phyloP scores from a whole-genome alignment of 1,284 basidiomycete genomes.

The Trametes polyzona region DNA sequence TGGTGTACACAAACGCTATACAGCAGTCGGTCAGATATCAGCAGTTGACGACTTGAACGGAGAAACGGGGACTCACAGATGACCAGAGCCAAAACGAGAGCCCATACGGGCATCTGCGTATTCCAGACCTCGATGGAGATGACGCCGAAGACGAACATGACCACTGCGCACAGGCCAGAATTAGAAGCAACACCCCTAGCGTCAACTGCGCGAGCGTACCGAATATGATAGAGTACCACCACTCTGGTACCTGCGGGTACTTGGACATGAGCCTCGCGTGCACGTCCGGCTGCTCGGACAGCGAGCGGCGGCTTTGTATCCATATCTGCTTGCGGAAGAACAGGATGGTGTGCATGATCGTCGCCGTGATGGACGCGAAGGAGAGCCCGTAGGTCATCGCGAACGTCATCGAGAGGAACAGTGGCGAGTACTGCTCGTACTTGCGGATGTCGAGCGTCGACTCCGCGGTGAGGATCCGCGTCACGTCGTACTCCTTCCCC shows the following conservation, averaged over 20 bases:
- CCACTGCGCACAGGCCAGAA: constrained; percentile 27
- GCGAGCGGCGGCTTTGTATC: constrained; percentile 47
- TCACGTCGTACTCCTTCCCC: constrained; percentile 57
- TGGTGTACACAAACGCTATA: constrained; percentile 45
- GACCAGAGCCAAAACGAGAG: constrained; percentile 47
- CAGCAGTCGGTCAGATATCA: background rate
- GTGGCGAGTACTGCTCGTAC: constrained; percentile 63
- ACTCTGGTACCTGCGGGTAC: constrained; percentile 66
- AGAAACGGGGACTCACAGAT: constrained; percentile 33
- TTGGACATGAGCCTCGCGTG: constrained; percentile 62
- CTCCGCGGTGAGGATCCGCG: constrained; percentile 48
- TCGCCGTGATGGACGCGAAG: constrained; percentile 58
- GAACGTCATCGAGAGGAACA: constrained; percentile 60
- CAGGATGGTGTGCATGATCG: constrained; percentile 61
- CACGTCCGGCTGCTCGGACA: constrained; percentile 64
- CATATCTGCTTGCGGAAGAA: constrained; percentile 64
- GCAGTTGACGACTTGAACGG: too few species aligned
- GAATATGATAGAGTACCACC: constrained; percentile 59
- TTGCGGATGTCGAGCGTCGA: constrained; percentile 48
- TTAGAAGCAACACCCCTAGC: constrained; percentile 1
- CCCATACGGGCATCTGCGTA: constrained; percentile 72
- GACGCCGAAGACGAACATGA: constrained; percentile 65
- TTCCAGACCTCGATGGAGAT: constrained; percentile 73
- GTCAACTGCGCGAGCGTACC: constrained; percentile 47
- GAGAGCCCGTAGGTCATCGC: constrained; percentile 61